These are phyloP conservation scores for Blastobotrys muscicola DNA, from an alignment of 805 yeast genomes.

Conservation along the genomic window DNA sequence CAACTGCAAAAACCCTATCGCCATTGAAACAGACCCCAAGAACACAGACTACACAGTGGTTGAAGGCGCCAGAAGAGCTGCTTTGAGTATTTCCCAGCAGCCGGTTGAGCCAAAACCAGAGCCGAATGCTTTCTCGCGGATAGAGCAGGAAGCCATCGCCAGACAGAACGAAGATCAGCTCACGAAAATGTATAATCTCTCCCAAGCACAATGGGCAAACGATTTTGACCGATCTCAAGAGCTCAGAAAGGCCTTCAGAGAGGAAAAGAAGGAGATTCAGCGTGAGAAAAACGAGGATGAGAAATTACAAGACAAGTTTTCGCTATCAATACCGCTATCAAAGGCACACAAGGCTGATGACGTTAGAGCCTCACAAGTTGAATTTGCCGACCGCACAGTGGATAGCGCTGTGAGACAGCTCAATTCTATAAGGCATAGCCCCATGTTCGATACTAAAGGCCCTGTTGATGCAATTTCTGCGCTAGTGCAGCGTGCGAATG, in stretches of 20 bases:
- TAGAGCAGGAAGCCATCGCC: constrained; percentile 12
- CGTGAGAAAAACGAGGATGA: constrained; percentile 5
- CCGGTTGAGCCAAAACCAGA: neutral
- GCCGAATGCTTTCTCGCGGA: constrained; percentile 13
- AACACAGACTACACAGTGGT: constrained; percentile 20
- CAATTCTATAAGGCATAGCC: too few relatives aligned
- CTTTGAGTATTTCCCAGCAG: constrained; percentile 6
- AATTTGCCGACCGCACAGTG: neutral
- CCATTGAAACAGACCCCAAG: constrained; percentile 26
- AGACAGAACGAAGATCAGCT: constrained; percentile 10
- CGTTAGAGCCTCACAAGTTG: neutral
- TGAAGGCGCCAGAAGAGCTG: constrained; percentile 5
- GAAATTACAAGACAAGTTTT: constrained; percentile 7
- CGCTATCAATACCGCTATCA: constrained; percentile 9
- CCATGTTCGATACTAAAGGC: too few relatives aligned
- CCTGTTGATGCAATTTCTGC: too few relatives aligned
- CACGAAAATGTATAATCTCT: constrained; percentile 11
- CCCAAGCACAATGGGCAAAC: constrained; percentile 19
- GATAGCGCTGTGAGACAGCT: neutral
- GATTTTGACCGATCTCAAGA: constrained; percentile 18
- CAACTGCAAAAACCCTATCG: constrained; percentile 18
- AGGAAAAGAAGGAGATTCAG: constrained; percentile 10
- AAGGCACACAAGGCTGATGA: constrained; percentile 4
- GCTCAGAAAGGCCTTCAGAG: constrained; percentile 16
- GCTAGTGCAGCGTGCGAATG: too few relatives aligned